Conservation (phyloP, 192 early-diverging fungal species). For the Haplosporangium gracile region DNA sequence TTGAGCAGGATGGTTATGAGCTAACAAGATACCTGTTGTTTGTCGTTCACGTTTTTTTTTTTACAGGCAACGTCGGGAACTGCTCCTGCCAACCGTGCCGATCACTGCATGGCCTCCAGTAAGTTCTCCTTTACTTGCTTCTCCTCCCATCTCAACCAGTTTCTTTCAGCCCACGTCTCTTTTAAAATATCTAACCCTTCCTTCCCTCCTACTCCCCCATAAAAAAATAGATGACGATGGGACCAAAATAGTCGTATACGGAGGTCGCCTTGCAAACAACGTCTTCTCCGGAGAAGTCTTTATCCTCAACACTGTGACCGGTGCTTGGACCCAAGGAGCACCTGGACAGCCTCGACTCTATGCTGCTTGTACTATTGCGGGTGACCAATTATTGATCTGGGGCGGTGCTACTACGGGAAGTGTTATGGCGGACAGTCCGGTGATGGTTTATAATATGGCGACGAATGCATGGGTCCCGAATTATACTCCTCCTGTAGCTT, state of each 20-base stretch:
- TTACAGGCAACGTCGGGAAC: conserved; percentile 22
- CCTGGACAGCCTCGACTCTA: conserved; percentile 24
- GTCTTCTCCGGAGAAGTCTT: conserved; percentile 13
- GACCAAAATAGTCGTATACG: conserved; percentile 23
- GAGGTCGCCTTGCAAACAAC: conserved; percentile 1
- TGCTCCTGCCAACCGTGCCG: conserved; percentile 29
- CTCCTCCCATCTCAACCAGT: not conserved
- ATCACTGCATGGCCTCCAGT: conserved; percentile 52
- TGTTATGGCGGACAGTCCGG: not conserved
- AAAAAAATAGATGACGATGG: conserved; percentile 35
- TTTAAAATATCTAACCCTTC: not conserved
- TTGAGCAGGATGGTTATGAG: not conserved
- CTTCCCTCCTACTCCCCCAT: not conserved
- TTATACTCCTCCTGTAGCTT: conserved; percentile 23
- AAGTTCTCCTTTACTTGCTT: not conserved
- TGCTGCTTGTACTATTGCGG: conserved; percentile 30
- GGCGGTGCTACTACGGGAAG: conserved; percentile 2
- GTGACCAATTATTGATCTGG: conserved; percentile 42
- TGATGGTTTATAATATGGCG: conserved; percentile 26
- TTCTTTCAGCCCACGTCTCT: too few relatives aligned
- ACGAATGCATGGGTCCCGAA: conserved; percentile 5
- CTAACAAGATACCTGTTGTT: not conserved
- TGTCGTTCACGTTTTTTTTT: not conserved
- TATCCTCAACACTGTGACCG: conserved; percentile 22
- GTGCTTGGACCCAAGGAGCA: conserved; percentile 19